Base-by-base conservation (phyloP, 2,329 filamentous ascomycete genomes). In the Magnaporthales sp. region DNA sequence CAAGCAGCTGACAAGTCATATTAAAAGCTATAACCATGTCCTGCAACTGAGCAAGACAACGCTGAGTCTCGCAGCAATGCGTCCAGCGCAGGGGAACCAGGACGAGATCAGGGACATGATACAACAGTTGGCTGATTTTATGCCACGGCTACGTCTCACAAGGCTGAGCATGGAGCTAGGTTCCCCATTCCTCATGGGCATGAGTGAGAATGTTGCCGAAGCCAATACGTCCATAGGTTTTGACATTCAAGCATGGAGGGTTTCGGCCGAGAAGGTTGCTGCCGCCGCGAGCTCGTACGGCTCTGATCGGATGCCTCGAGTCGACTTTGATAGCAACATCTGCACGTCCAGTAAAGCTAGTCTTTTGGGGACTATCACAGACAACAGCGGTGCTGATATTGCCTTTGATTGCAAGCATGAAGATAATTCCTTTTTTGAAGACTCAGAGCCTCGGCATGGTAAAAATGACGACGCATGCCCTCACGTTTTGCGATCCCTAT, bases 21-120 rank as follows among this genome's bases (percentile, higher is more conserved):
- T 66, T 1, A 46, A n/a, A 31, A 63, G 32, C 61, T 66, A 66
- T 27, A 66, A 30, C 10, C 29, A 63, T 19, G 61, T 66, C 19
- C 65, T 66, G 22, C 65, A 66, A 32, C 65, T 66, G 29, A 66
- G 65, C 32, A 19, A 63, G 31, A 58, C 51, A 11, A 66, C 60
- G 32, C 32, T 63, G 24, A 58, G 60, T 32, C 60, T 63, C 24
- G 26, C 31, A n/a, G 60, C n/a, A 4, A 22, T 54, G 10, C 63
- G 65, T 60, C 19, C 22, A 10, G 46, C 65, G 26, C 54, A 66
- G 30, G n/a, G 30, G 9, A 58, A 24, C 30, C 65, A 62, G 30
- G 58, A 32, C 11, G 38, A 66, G 32, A 51, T 66, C n/a, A 46
- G 29, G 24, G 31, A 38, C 5, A 32, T 27, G 27, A 29, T 66